Percentiles rank a stretch among this genome's conserved stretches.
Conservation (phyloP, 352 stramenopile species). For the Phytophthora foliorum region DNA sequence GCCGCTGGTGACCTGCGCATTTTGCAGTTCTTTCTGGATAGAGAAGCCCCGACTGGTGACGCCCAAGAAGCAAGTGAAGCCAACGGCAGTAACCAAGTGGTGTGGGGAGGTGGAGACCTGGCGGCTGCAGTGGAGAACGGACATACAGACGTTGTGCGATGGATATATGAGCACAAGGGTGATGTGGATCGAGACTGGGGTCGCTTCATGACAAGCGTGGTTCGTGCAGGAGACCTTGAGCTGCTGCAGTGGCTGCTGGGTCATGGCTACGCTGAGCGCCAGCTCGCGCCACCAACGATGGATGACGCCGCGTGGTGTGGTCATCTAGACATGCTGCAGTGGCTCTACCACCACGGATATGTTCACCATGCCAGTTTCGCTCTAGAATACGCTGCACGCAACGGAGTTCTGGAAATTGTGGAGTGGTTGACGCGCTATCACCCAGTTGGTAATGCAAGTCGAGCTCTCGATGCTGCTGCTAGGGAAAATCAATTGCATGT, state of each 20-base stretch:
- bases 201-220: slow-evolving; percentile 30
- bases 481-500: slow-evolving; percentile 32
- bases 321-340: slow-evolving; percentile 34
- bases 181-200: slow-evolving; percentile 34
- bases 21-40: slow-evolving; percentile 33
- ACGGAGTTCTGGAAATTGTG: slow-evolving; percentile 50
- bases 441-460: slow-evolving; percentile 43
- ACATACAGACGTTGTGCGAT: slow-evolving; percentile 22
- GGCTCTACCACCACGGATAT: slow-evolving; percentile 40
- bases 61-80: slow-evolving; percentile 1
- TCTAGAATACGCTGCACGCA: slow-evolving; percentile 46
- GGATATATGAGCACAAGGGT: slow-evolving; percentile 38
- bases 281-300: slow-evolving; percentile 37
- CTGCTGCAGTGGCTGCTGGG: slow-evolving; percentile 41
- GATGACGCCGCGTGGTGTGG: slow-evolving; percentile 39
- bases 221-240: slow-evolving; percentile 26
- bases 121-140: slow-evolving; percentile 37
- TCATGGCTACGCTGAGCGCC: slow-evolving; percentile 31
- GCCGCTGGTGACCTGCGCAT: slow-evolving; percentile 11
- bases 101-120: slow-evolving; percentile 38
- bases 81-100: slow-evolving; percentile 27
- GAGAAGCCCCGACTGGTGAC: slow-evolving; percentile 1
- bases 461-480: slow-evolving; percentile 37
- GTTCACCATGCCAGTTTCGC: slow-evolving; percentile 38
- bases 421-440: slow-evolving; percentile 41